Base-by-base conservation (phyloP, 768 basidiomycete genomes). In the Hirschioporus abietinus region DNA sequence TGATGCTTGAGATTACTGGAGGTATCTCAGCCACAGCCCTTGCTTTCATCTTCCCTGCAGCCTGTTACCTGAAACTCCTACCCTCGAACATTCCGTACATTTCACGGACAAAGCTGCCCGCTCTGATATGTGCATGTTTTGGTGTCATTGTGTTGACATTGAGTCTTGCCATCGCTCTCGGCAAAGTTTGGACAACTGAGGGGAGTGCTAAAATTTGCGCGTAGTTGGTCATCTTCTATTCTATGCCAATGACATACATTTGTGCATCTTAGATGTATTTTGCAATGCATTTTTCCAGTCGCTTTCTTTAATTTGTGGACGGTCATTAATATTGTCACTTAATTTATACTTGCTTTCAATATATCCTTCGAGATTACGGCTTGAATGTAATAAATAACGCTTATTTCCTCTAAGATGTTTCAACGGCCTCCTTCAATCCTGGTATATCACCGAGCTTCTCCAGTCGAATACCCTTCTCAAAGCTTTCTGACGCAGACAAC, bases 1-100 rank as follows among this genome's bases (percentile, higher is more conserved):
- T 98, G 60, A 97, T 96, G 79, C 88, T 99, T 52, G 97, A 99
- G 79, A 91, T 99, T 59, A 96, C 95, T 0, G 97, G 97, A n/a
- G 96, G 96, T n/a, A 84, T 93, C 12, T 93, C 93, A 17, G 93
- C 93, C 6, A 94, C 95, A 0, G 88, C 94, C 0, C 84, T 98
- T 10, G 96, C 96, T 3, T 98, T 89, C 79, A 95, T 98, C 69
- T 95, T 95, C 74, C 91, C 94, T 10, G 90, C 94, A 0, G 88
- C 86, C 1, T 96, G 94, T 75, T 95, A 92, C 79, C 78, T 93
- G 72, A 90, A 90, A 75, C 86, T 96, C 61, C 74, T 82, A 15
- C 84, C 88, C 68, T 76, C 81, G 60, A 76, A 75, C 9, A 70
- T 78, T 20, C 87, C 88, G 20, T 90, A 92, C 88, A 79, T 88